Evolutionary conservation across 78 protist species (phyloP).

Genomic region (Polysphondylium violaceum): DNA sequence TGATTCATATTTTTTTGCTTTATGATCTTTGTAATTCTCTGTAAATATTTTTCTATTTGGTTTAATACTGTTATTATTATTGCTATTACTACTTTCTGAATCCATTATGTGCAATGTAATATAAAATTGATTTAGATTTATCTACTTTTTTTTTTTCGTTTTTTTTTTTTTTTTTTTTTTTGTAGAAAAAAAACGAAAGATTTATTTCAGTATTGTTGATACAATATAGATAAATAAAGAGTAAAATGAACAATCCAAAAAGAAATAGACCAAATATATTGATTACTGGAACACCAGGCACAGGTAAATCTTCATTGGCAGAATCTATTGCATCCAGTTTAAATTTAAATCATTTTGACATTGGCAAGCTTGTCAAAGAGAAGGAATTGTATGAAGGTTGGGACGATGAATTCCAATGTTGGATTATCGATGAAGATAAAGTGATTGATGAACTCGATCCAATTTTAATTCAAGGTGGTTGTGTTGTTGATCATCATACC

Average conservation of each 20-base stretch:
- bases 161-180: too few relatives aligned
- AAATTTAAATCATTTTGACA: constrained; percentile 72
- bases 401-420: constrained; percentile 91
- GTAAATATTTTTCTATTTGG: not conserved
- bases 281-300: constrained; percentile 87
- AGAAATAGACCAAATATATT: constrained; percentile 63
- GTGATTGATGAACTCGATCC: constrained; percentile 84
- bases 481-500: constrained; percentile 91
- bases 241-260: not conserved
- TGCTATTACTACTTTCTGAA: too few relatives aligned
- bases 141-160: too few relatives aligned
- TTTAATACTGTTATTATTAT: not conserved
- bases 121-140: too few relatives aligned
- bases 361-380: constrained; percentile 86
- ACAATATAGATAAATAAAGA: too few relatives aligned
- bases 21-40: not conserved
- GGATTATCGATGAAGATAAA: constrained; percentile 91
- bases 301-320: constrained; percentile 78
- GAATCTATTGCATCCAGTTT: constrained; percentile 28
- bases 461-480: constrained; percentile 79
- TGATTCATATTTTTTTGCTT: too few relatives aligned
- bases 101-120: too few relatives aligned
- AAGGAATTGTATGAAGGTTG: constrained; percentile 80
- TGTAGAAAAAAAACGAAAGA: too few relatives aligned
- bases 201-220: too few relatives aligned